Evolutionary conservation across 441 rosid genomes (phyloP), one percentile per base, ranked within the genome.

Genomic region (Kokia cookei): DNA sequence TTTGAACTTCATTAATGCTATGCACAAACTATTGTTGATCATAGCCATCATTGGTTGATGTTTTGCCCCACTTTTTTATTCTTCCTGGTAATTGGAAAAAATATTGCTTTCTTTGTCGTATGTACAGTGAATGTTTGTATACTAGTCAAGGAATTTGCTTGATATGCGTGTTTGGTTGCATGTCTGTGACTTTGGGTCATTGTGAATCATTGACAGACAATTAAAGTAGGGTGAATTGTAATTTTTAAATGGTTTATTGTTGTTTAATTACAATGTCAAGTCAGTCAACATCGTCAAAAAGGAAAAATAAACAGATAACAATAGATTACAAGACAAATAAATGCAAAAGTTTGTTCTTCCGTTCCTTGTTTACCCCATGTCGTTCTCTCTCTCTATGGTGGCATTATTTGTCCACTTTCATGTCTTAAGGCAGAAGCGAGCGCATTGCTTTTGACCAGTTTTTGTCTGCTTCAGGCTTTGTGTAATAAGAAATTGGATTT

Each of bases 401-500:
- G 17, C 32, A 42, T 42, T 19, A 2, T 12, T 40, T 64, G 51
- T 64, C 29, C 19, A 42, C 47, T 64, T 40, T 17, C 51, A 40
- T 19, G 29, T 11, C n/a, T 40, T 10, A 27, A 13, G 32, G 15
- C 7, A 7, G 27, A 63, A 22, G 26, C 13, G 27, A 10, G 9
- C 13, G n/a, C 1, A 19, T 19, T 8, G n/a, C 29, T 42, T 6
- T 42, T 65, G 53, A 42, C 45, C 32, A 5, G 32, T 12, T 65
- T 65, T 11, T 19, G n/a, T 43, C 15, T 65, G 32, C 32, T 65
- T 8, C 32, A 19, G 48, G 51, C 19, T 65, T 64, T 19, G 10
- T 65, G 35, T 42, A 19, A 65, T 64, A 42, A 65, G 69, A 65
- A 63, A 63, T 63, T 63, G 67, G 67, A 63, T 63, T 65, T 65